Percentiles rank a stretch among this genome's conserved stretches.
These are phyloP conservation scores for Kregervanrija fluxuum DNA, from an alignment of 805 yeast genomes.

Conservation along the genomic window DNA sequence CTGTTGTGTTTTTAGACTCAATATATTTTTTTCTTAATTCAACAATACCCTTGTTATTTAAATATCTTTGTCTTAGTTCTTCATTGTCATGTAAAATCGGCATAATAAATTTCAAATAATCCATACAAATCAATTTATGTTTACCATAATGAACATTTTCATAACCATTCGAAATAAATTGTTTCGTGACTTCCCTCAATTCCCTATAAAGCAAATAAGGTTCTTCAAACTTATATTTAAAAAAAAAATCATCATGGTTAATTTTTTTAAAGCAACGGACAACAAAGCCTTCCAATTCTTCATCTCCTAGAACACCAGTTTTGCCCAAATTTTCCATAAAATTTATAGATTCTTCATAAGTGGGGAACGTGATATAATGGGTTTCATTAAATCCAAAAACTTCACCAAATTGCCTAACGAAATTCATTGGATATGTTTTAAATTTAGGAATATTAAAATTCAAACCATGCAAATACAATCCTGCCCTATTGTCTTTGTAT, in stretches of 20 bases:
- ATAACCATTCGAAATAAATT: slow-evolving; percentile 34
- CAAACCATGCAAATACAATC: slow-evolving; percentile 85
- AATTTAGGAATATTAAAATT: slow-evolving; percentile 63
- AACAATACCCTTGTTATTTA: slow-evolving; percentile 64
- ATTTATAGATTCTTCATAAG: slow-evolving; percentile 34
- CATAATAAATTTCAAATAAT: slow-evolving; percentile 61
- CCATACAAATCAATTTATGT: slow-evolving; percentile 54
- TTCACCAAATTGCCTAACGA: slow-evolving; percentile 54
- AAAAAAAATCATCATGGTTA: slow-evolving; percentile 50
- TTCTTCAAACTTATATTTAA: slow-evolving; percentile 91
- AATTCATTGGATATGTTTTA: slow-evolving; percentile 52
- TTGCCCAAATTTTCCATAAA: slow-evolving; percentile 51
- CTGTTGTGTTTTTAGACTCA: slow-evolving; percentile 43
- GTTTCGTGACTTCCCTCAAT: slow-evolving; percentile 80
- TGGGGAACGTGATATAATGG: slow-evolving; percentile 35
- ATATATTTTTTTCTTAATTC: slow-evolving; percentile 63
- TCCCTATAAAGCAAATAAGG: slow-evolving; percentile 89
- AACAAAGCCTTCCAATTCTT: slow-evolving; percentile 91
- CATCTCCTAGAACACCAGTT: slow-evolving; percentile 63
- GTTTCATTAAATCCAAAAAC: slow-evolving; percentile 67
- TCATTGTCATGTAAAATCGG: slow-evolving; percentile 47
- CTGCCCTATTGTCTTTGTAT: slow-evolving; percentile 60
- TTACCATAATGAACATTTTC: slow-evolving; percentile 33
- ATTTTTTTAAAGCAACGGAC: slow-evolving; percentile 47
- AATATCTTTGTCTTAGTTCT: slow-evolving; percentile 36